Conservation (phyloP, 345 rosid species). For the Cardamine chenopodiifolia region DNA sequence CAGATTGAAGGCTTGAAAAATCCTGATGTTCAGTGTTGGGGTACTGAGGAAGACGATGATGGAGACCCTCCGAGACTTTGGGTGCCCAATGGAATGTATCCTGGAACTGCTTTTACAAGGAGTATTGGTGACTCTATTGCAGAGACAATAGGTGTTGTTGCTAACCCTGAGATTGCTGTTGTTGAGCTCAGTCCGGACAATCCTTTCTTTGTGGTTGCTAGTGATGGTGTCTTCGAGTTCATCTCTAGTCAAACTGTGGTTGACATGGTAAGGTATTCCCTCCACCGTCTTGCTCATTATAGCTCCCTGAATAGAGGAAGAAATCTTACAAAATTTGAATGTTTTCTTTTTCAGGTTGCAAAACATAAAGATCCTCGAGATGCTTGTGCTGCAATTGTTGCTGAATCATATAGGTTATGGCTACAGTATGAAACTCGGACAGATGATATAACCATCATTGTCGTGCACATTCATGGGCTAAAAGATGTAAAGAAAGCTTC, state of each 20-base stretch:
- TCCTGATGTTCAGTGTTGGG: conserved; percentile 97
- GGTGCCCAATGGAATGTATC: conserved; percentile 95
- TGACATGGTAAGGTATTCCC: conserved; percentile 89
- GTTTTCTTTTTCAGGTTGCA: conserved; percentile 61
- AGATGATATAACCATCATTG: conserved; percentile 97
- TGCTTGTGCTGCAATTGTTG: conserved; percentile 99
- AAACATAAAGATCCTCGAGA: conserved; percentile 96
- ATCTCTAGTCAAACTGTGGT: conserved; percentile 92
- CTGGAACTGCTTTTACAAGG: conserved; percentile 97
- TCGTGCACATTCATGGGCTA: conserved; percentile 84
- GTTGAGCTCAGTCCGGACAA: conserved; percentile 76
- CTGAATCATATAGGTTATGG: conserved; percentile 99
- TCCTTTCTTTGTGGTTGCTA: conserved; percentile 95
- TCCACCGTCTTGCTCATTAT: conserved; percentile 21
- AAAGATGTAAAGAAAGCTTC: conserved; percentile 55
- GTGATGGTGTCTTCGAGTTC: conserved; percentile 99
- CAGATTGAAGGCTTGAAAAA: conserved; percentile 96
- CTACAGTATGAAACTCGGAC: conserved; percentile 99
- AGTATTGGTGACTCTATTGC: conserved; percentile 95
- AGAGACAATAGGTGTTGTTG: conserved; percentile 91
- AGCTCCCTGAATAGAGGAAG: not conserved
- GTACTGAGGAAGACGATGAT: conserved; percentile 90
- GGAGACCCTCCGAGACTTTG: conserved; percentile 99
- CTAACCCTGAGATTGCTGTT: conserved; percentile 92
- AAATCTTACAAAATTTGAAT: not conserved